phyloP scores from a whole-genome alignment of 2,329 filamentous ascomycete species.

The Sporothrix dimorphospora region DNA sequence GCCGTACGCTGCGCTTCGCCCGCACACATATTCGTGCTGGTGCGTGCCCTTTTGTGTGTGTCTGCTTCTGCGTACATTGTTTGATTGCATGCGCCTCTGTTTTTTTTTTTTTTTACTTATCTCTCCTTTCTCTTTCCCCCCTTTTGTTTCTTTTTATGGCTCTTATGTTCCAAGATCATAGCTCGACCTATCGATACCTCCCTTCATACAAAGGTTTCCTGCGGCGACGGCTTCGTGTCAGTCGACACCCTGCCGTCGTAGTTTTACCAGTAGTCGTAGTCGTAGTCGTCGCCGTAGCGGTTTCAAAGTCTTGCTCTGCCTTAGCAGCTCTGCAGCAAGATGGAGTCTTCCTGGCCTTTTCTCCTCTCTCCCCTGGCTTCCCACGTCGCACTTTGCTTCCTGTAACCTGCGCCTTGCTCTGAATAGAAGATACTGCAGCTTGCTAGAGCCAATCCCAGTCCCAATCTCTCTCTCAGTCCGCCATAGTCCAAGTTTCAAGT shows the following conservation, averaged over 20 bases:
- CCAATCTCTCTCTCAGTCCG: background rate
- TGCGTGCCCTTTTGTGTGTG: background rate
- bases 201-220: background rate
- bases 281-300: background rate
- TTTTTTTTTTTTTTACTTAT: background rate
- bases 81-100: background rate
- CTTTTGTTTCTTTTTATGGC: background rate
- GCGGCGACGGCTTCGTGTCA: background rate
- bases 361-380: background rate
- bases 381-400: background rate
- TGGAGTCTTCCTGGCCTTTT: background rate
- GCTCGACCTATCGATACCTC: background rate
- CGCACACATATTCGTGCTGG: background rate
- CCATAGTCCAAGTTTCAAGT: background rate
- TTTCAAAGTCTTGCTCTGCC: background rate
- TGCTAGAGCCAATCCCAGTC: conserved; percentile 2
- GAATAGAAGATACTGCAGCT: background rate
- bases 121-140: background rate
- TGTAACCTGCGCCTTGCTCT: conserved; percentile 11
- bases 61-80: conserved; percentile 1
- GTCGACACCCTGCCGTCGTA: background rate
- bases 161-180: background rate
- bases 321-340: background rate
- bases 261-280: no score
- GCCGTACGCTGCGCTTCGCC: background rate